phyloP scores from a whole-genome alignment of 2,329 filamentous ascomycete genomes.

The Plenodomus biglobosus region DNA sequence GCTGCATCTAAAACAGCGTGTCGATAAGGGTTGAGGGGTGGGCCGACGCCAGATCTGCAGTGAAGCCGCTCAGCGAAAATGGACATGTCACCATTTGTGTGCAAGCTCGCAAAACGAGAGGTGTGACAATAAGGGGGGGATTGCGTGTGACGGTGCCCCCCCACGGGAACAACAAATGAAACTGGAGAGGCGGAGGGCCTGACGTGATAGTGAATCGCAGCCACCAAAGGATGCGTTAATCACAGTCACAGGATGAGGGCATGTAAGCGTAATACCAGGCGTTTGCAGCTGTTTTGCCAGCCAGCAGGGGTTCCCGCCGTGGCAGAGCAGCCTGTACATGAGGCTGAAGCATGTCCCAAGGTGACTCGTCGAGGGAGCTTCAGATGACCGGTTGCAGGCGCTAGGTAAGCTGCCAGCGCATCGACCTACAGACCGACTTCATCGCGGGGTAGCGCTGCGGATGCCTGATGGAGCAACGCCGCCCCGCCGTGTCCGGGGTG shows the following conservation, averaged over 20 bases:
- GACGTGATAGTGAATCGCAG: constrained; percentile 21
- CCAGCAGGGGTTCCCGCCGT: constrained; percentile 37
- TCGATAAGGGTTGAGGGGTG: constrained; percentile 7
- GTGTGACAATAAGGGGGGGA: constrained; percentile 12
- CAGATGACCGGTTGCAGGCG: constrained; percentile 44
- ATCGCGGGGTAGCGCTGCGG: constrained; percentile 37
- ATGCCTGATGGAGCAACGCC: constrained; percentile 38
- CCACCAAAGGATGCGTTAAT: constrained; percentile 20
- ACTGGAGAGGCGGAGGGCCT: constrained; percentile 22
- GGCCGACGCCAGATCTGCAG: constrained; percentile 19
- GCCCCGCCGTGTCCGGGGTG: constrained; percentile 22
- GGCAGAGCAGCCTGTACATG: constrained; percentile 39
- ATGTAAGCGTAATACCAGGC: constrained; percentile 43
- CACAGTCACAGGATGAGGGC: constrained; percentile 31
- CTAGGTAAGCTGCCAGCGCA: constrained; percentile 44
- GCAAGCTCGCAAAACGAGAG: constrained; percentile 7
- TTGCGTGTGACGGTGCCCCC: constrained; percentile 32
- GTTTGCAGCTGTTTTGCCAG: constrained; percentile 45
- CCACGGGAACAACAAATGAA: constrained; percentile 35
- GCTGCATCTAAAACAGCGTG: constrained; percentile 4
- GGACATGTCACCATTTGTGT: constrained; percentile 16
- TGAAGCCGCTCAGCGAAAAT: constrained; percentile 15
- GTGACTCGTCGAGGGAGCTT: constrained; percentile 27
- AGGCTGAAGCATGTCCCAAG: constrained; percentile 39
- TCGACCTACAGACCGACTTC: constrained; percentile 38